These are phyloP conservation scores for Monilinia laxa DNA, from an alignment of 2,329 filamentous ascomycete species.

Conservation along the genomic window DNA sequence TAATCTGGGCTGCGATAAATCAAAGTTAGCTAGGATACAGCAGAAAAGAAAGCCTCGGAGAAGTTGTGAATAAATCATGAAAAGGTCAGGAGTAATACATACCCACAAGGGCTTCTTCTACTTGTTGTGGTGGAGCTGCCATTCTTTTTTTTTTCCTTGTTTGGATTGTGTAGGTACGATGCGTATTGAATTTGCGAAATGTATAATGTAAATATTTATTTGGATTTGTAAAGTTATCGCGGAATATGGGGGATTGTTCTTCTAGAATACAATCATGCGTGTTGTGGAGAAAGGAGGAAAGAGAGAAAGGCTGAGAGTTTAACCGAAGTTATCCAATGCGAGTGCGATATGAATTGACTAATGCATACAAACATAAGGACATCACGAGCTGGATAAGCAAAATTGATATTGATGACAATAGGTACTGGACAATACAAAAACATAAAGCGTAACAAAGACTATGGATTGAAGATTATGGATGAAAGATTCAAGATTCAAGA, in stretches of 20 bases:
- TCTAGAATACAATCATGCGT: slow-evolving; percentile 14
- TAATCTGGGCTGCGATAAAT: slow-evolving; percentile 73
- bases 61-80: not conserved
- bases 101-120: slow-evolving; percentile 26
- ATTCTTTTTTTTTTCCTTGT: slow-evolving; percentile 35
- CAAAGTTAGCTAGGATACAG: slow-evolving; percentile 25
- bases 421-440: too few species aligned
- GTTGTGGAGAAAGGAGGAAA: slow-evolving; percentile 21
- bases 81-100: slow-evolving; percentile 8
- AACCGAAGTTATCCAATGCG: slow-evolving; percentile 20
- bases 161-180: not conserved
- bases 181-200: not conserved
- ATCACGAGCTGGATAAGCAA: too few species aligned
- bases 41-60: not conserved
- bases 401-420: too few species aligned
- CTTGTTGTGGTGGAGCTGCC: slow-evolving; percentile 37
- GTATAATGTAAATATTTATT: not conserved
- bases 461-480: too few species aligned
- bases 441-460: too few species aligned
- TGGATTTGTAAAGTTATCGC: slow-evolving; percentile 1
- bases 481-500: too few species aligned
- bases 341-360: not conserved
- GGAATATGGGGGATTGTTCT: slow-evolving; percentile 10
- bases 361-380: too few species aligned
- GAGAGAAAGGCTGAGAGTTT: slow-evolving; percentile 24